Percentiles rank a stretch among this genome's conserved stretches.
Evolutionary conservation across 2,329 filamentous ascomycete species (phyloP).

Genomic region (Aspergillus thermomutatus): DNA sequence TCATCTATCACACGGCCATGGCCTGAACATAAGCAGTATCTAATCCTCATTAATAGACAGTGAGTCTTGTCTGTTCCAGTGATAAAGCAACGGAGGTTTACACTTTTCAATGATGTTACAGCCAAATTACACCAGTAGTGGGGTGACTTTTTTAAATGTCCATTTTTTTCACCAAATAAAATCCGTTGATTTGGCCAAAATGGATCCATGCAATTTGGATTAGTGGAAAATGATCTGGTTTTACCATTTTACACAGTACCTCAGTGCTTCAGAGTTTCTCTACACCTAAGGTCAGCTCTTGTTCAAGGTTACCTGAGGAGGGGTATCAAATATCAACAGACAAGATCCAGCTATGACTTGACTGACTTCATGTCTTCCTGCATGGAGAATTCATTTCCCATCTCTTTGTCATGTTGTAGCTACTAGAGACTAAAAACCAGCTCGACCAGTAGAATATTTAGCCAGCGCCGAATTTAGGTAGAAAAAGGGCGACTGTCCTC

Average conservation of each 20-base stretch:
- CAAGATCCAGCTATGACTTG: background rate
- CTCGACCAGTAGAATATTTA: background rate
- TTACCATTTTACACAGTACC: background rate
- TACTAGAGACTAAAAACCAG: too few species aligned
- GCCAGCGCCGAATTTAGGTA: background rate
- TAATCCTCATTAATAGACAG: background rate
- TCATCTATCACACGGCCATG: background rate
- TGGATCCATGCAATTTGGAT: background rate
- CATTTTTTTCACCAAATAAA: background rate
- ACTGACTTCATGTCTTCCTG: background rate
- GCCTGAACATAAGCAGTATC: background rate
- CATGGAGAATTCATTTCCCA: background rate
- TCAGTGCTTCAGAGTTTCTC: background rate
- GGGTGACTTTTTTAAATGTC: background rate
- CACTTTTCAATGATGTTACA: background rate
- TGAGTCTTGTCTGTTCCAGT: background rate
- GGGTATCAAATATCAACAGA: background rate
- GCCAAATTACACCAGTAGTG: background rate
- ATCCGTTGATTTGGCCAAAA: background rate
- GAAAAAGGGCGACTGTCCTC: background rate
- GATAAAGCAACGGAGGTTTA: background rate
- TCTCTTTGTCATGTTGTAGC: too few species aligned
- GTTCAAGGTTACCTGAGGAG: background rate
- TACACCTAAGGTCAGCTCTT: background rate
- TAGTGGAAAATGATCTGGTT: background rate